These are phyloP conservation scores for Alternaria tenuissima DNA, from an alignment of 2,329 filamentous ascomycete species.

Conservation along the genomic window DNA sequence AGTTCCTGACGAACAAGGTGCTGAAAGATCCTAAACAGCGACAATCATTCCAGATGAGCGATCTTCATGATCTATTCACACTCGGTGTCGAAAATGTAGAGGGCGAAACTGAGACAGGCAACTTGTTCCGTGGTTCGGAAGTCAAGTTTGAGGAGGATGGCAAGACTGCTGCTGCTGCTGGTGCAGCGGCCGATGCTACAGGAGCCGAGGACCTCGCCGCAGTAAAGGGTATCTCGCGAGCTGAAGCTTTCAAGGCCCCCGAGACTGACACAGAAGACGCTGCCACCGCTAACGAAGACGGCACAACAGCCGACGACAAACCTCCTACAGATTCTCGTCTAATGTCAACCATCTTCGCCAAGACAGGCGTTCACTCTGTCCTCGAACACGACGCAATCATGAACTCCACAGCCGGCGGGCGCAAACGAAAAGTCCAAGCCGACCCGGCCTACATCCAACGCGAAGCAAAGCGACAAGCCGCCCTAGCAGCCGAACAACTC, in stretches of 20 bases:
- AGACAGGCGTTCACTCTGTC: constrained; percentile 85
- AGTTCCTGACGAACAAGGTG: constrained; percentile 96
- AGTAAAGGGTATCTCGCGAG: constrained; percentile 54
- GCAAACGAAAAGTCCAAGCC: constrained; percentile 71
- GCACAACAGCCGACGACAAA: constrained; percentile 13
- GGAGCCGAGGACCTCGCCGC: constrained; percentile 40
- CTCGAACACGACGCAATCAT: constrained; percentile 94
- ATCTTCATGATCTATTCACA: constrained; percentile 91
- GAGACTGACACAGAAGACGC: constrained; percentile 35
- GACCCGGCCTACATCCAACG: constrained; percentile 80
- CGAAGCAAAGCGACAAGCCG: constrained; percentile 82
- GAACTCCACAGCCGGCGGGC: constrained; percentile 51
- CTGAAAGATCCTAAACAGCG: constrained; percentile 92
- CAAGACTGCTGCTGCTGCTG: constrained; percentile 23
- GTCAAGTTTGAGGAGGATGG: constrained; percentile 64
- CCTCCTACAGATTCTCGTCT: constrained; percentile 66
- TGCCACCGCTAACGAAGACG: constrained; percentile 24
- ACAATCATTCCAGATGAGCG: constrained; percentile 86
- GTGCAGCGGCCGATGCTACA: constrained; percentile 30
- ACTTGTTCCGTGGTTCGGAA: constrained; percentile 87
- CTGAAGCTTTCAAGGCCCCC: constrained; percentile 54
- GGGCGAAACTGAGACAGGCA: constrained; percentile 80
- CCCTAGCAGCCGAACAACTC: constrained; percentile 78
- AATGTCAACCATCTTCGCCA: constrained; percentile 87
- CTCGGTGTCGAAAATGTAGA: constrained; percentile 70